Evolutionary conservation across 208 protist species (phyloP).

Genomic region (Endotrypanum monterogeii): DNA sequence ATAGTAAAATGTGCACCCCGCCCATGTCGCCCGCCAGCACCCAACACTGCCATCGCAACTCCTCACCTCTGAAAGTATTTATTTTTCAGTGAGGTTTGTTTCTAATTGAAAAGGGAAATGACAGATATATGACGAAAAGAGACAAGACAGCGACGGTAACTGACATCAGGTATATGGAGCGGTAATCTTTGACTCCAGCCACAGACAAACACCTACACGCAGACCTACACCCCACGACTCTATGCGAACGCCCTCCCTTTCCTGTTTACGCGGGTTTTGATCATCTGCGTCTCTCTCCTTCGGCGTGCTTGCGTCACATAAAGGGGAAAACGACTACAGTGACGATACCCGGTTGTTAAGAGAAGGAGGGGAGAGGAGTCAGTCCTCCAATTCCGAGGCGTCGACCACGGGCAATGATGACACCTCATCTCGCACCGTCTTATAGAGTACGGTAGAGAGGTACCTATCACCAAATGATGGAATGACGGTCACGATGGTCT

Average conservation of each 20-base stretch:
- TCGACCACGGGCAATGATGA: slow-evolving; percentile 70
- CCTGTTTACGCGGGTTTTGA: neutral
- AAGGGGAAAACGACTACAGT: slow-evolving; percentile 12
- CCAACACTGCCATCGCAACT: too few relatives aligned
- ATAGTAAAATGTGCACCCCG: too few relatives aligned
- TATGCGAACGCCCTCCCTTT: too few relatives aligned
- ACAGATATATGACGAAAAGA: neutral
- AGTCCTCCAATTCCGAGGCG: slow-evolving; percentile 57
- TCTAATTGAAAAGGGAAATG: neutral
- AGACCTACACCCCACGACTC: neutral
- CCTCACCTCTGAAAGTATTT: too few relatives aligned
- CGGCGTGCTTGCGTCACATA: neutral
- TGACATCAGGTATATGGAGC: neutral
- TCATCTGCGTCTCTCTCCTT: neutral
- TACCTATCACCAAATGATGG: slow-evolving; percentile 92
- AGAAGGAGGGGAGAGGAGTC: slow-evolving; percentile 19
- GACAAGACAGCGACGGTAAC: neutral
- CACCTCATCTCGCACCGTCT: slow-evolving; percentile 69
- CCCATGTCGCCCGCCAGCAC: too few relatives aligned
- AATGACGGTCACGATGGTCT: slow-evolving; percentile 89
- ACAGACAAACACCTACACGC: neutral
- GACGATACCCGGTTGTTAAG: slow-evolving; percentile 12
- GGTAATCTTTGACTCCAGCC: too few relatives aligned
- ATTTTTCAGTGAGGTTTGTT: too few relatives aligned
- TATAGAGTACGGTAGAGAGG: slow-evolving; percentile 82